A percentile compares a stretch with the other conserved stretches of the same genome.
phyloP scores from a whole-genome alignment of 805 yeast genomes.

The Kuraishia hungarica region DNA sequence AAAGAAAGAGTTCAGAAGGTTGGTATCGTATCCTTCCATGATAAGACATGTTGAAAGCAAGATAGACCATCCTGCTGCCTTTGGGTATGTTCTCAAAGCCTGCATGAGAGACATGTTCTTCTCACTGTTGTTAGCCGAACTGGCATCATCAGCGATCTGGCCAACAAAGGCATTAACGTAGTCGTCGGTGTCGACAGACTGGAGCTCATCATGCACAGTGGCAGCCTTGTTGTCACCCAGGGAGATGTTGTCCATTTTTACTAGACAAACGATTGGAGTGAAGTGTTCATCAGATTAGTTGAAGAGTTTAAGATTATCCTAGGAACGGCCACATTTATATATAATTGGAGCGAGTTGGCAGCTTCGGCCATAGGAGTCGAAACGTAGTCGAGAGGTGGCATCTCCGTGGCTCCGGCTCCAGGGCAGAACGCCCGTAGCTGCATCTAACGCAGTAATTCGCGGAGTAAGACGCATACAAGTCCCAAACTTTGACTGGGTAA shows the following conservation, averaged over 20 bases:
- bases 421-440: no score
- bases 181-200: not conserved
- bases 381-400: no score
- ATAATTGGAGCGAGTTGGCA: not conserved
- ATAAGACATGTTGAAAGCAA: conserved; percentile 33
- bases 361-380: no score
- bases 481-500: no score
- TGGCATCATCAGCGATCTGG: conserved; percentile 1
- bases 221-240: not conserved
- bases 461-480: no score
- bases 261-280: not conserved
- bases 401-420: no score
- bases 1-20: conserved; percentile 30
- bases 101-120: not conserved
- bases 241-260: not conserved
- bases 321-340: not conserved
- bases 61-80: conserved; percentile 38
- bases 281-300: no score
- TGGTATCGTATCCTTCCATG: conserved; percentile 42
- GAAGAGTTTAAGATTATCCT: no score
- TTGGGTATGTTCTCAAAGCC: conserved; percentile 16
- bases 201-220: not conserved
- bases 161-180: not conserved
- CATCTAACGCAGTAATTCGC: no score
- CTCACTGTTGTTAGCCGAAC: conserved; percentile 1